phyloP scores from a whole-genome alignment of 202 grass and related monocot species.

The Digitaria exilis region DNA sequence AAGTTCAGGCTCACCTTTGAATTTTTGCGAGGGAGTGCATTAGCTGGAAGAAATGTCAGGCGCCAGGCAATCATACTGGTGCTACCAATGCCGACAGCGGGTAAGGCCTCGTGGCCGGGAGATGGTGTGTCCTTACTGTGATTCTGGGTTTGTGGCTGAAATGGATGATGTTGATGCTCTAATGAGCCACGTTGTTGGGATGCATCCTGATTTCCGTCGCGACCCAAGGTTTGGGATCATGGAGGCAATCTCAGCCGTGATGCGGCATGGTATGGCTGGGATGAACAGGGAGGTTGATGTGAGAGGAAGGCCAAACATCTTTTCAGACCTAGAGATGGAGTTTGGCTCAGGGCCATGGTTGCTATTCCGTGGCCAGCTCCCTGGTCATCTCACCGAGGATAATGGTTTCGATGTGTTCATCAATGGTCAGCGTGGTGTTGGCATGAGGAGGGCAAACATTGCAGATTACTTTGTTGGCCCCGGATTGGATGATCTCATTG shows the following conservation, averaged over 20 bases:
- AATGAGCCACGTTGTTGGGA: slow-evolving; percentile 61
- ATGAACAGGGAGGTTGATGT: slow-evolving; percentile 61
- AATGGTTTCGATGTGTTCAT: slow-evolving; percentile 55
- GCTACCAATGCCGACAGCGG: slow-evolving; percentile 76
- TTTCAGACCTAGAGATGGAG: slow-evolving; percentile 79
- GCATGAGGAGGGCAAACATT: slow-evolving; percentile 61
- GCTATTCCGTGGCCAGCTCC: slow-evolving; percentile 79
- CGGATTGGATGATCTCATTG: slow-evolving; percentile 83
- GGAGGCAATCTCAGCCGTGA: slow-evolving; percentile 75
- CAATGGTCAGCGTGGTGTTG: slow-evolving; percentile 59
- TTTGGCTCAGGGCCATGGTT: slow-evolving; percentile 77
- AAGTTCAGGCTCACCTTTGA: neutral
- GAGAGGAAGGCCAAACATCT: slow-evolving; percentile 55
- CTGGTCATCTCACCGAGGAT: slow-evolving; percentile 60
- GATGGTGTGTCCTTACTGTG: slow-evolving; percentile 83
- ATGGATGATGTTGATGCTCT: slow-evolving; percentile 62
- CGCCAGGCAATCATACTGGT: slow-evolving; percentile 72
- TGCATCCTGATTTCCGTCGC: slow-evolving; percentile 64
- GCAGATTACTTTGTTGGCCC: slow-evolving; percentile 86
- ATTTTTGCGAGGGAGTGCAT: neutral
- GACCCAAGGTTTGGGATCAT: slow-evolving; percentile 73
- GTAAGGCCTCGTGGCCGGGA: slow-evolving; percentile 61
- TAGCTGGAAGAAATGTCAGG: slow-evolving; percentile 59
- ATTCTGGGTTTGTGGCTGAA: slow-evolving; percentile 79
- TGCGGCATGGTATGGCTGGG: slow-evolving; percentile 73